A percentile compares a stretch with the other conserved stretches of the same genome.
Conservation (phyloP, 148 eudicot genomes). For the Dysphania ambrosioides region DNA sequence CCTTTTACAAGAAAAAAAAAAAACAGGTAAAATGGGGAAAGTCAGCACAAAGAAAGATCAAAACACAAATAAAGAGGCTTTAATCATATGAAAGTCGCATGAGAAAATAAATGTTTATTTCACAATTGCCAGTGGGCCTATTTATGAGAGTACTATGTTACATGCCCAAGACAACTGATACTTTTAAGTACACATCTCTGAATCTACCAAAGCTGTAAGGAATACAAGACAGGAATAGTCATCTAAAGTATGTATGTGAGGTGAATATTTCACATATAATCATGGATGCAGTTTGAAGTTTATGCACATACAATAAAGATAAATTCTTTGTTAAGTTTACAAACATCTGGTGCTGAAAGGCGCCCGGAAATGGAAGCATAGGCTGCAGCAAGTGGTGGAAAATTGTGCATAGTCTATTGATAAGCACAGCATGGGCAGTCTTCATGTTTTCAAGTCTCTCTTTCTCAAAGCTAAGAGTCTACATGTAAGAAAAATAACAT, state of each 20-base stretch:
- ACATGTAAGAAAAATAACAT: background rate
- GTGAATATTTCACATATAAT: slow-evolving; percentile 1
- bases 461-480: slow-evolving; percentile 13
- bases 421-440: background rate
- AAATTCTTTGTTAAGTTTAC: background rate
- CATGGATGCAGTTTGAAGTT: background rate
- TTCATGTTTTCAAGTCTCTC: slow-evolving; percentile 12
- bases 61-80: background rate
- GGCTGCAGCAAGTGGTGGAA: slow-evolving; percentile 15
- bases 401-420: slow-evolving; percentile 20
- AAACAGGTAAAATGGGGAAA: too few species aligned
- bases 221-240: background rate
- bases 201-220: background rate
- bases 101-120: too few species aligned
- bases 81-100: background rate
- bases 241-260: background rate
- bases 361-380: background rate
- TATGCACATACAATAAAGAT: slow-evolving; percentile 16
- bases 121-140: too few species aligned
- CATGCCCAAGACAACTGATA: background rate
- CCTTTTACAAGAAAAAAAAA: too few species aligned
- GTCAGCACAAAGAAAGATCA: too few species aligned
- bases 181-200: slow-evolving; percentile 13
- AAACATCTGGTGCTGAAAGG: background rate
- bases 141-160: background rate